Evolutionary conservation across 129 eudicot genomes (phyloP).

Genomic region (Saposhnikovia divaricata): DNA sequence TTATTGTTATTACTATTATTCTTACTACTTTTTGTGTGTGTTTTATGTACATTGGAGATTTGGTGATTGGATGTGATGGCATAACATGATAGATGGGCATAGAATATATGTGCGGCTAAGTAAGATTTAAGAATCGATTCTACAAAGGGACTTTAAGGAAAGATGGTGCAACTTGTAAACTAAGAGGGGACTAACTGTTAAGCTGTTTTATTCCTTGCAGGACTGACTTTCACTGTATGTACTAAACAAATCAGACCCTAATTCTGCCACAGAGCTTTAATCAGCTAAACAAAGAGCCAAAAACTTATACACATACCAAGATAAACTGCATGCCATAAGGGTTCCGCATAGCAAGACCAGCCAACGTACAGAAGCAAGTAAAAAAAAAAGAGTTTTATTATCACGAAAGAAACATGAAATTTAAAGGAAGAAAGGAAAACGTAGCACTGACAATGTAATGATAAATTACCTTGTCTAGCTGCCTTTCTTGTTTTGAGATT

Average conservation of each 20-base stretch:
- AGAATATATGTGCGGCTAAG: not conserved
- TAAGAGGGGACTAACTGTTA: not conserved
- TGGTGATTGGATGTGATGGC: not conserved
- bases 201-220: not conserved
- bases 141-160: not conserved
- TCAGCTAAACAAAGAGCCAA: too few species aligned
- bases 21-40: not conserved
- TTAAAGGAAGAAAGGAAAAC: not conserved
- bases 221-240: too few species aligned
- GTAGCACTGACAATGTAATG: not conserved
- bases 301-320: conserved; percentile 61
- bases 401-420: not conserved
- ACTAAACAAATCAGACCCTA: too few species aligned
- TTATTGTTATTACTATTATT: not conserved
- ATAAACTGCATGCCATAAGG: conserved; percentile 54
- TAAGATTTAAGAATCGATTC: conserved; percentile 2
- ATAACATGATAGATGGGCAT: not conserved
- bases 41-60: not conserved
- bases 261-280: too few species aligned
- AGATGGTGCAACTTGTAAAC: not conserved
- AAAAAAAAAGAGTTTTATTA: not conserved
- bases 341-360: conserved; percentile 18
- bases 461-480: conserved; percentile 69
- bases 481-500: conserved; percentile 82
- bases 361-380: conserved; percentile 6